Base-by-base conservation (phyloP, 768 basidiomycete genomes). In the Podaxis mareebaensis region DNA sequence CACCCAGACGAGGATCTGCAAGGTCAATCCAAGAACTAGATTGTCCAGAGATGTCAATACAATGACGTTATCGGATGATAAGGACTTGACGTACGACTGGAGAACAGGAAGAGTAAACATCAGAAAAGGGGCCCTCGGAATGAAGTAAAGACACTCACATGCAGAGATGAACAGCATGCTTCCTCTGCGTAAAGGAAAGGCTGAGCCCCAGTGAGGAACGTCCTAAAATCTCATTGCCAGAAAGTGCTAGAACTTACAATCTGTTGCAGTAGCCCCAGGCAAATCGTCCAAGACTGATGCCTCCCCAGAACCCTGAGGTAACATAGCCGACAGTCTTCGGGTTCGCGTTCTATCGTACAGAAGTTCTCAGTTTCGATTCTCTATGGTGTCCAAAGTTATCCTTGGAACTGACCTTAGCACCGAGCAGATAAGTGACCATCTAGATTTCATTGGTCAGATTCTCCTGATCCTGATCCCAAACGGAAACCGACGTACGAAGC, bases 221-320 rank as follows among this genome's bases (percentile, higher is more conserved):
- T 8, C 13, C 5, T 36, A 51, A 11, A 28, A 28, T 5, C 20
- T n/a, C 26, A 30, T 61, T 17, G n/a, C 17, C n/a, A 10, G 48
- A n/a, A 57, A 33, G 33, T 8, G 7, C 33, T 2, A 6, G 39
- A 13, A 68, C 73, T 62, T 58, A 85, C 85, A 65, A 70, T 22
- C 76, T 69, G 4, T 79, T 75, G 58, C 77, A 75, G 66, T 77
- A 80, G 3, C 85, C 85, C 79, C 83, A 83, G 1, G 75, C 53
- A 36, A 84, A 74, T 22, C 85, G 80, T n/a, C 79, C 78, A 30
- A 83, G 66, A 0, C 79, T 80, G 61, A 83, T 78, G 1, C 85
- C 85, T 39, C 75, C 83, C 84, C 85, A 86, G 71, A 85, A 86
- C 1, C 85, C 84, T 40, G 82, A 82, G 2, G 81, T 79, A 3